Conservation (phyloP, 805 yeast genomes). For the Myxozyma kluyveri region DNA sequence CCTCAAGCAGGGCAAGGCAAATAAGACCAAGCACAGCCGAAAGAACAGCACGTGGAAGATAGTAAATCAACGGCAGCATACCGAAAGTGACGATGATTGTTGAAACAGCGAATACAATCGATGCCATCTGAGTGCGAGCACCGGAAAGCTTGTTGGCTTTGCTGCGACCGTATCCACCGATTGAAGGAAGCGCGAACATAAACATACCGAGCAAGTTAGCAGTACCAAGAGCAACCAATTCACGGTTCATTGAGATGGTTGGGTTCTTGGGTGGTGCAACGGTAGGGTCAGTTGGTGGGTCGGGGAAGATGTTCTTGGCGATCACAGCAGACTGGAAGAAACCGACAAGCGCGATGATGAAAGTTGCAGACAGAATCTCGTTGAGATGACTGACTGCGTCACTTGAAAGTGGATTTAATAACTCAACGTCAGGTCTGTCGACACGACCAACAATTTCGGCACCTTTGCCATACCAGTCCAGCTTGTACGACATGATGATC, state of each 20-base stretch:
- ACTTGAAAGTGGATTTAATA: slow-evolving; percentile 58
- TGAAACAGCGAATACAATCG: slow-evolving; percentile 73
- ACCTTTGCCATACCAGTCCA: slow-evolving; percentile 43
- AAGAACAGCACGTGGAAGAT: slow-evolving; percentile 73
- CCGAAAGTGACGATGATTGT: slow-evolving; percentile 64
- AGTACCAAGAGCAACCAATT: slow-evolving; percentile 81
- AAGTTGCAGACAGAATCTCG: slow-evolving; percentile 61
- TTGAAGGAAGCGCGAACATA: slow-evolving; percentile 71
- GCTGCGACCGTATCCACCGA: slow-evolving; percentile 95
- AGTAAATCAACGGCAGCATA: slow-evolving; percentile 62
- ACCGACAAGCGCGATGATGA: slow-evolving; percentile 79
- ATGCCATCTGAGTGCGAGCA: slow-evolving; percentile 81
- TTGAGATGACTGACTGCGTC: slow-evolving; percentile 50
- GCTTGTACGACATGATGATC: slow-evolving; percentile 50
- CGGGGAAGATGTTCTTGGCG: slow-evolving; percentile 75
- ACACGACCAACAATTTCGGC: slow-evolving; percentile 71
- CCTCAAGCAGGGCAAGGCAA: slow-evolving; percentile 74
- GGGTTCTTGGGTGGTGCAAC: slow-evolving; percentile 36
- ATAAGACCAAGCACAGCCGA: slow-evolving; percentile 78
- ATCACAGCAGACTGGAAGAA: slow-evolving; percentile 94
- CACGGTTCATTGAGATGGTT: slow-evolving; percentile 78
- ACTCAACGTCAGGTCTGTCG: slow-evolving; percentile 48
- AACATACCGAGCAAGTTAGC: slow-evolving; percentile 62
- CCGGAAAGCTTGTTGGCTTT: slow-evolving; percentile 85
- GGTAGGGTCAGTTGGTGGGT: slow-evolving; percentile 46